Evolutionary conservation across 768 basidiomycete species (phyloP).

Genomic region (Calvatia gigantea): DNA sequence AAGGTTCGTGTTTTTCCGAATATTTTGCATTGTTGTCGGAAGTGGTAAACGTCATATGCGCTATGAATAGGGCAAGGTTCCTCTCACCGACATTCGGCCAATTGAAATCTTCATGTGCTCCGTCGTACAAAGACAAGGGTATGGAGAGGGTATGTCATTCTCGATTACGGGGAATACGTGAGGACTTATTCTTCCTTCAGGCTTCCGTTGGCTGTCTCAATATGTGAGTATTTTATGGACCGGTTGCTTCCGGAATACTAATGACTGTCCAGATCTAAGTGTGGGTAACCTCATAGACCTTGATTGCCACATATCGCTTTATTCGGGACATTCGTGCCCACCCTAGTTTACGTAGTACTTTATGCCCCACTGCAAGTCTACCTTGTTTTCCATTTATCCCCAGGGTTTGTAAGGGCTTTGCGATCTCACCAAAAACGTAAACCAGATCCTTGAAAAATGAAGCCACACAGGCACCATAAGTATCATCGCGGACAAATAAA

Average conservation of each 20-base stretch:
- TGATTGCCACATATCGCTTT: slow-evolving; percentile 8
- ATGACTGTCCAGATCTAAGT: slow-evolving; percentile 33
- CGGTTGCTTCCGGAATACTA: background rate
- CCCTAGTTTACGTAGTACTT: slow-evolving; percentile 11
- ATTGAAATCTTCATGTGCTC: slow-evolving; percentile 99
- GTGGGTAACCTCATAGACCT: slow-evolving; percentile 3
- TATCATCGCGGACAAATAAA: background rate
- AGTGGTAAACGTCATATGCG: slow-evolving; percentile 1
- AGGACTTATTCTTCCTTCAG: slow-evolving; percentile 28
- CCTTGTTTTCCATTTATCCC: slow-evolving; percentile 1
- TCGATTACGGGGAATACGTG: background rate
- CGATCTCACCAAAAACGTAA: background rate
- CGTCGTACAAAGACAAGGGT: slow-evolving; percentile 97
- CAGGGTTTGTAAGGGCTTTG: background rate
- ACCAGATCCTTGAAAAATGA: background rate
- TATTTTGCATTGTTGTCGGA: background rate
- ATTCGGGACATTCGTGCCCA: slow-evolving; percentile 8
- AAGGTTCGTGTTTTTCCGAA: slow-evolving; percentile 62
- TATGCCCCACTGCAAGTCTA: background rate
- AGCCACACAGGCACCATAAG: background rate
- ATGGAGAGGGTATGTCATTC: slow-evolving; percentile 77
- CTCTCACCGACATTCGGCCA: slow-evolving; percentile 92
- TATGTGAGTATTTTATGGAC: slow-evolving; percentile 56
- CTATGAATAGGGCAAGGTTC: slow-evolving; percentile 82
- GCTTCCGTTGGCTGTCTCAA: slow-evolving; percentile 97